These are phyloP conservation scores for Colletotrichum scovillei DNA, from an alignment of 2,329 filamentous ascomycete genomes.

Conservation along the genomic window DNA sequence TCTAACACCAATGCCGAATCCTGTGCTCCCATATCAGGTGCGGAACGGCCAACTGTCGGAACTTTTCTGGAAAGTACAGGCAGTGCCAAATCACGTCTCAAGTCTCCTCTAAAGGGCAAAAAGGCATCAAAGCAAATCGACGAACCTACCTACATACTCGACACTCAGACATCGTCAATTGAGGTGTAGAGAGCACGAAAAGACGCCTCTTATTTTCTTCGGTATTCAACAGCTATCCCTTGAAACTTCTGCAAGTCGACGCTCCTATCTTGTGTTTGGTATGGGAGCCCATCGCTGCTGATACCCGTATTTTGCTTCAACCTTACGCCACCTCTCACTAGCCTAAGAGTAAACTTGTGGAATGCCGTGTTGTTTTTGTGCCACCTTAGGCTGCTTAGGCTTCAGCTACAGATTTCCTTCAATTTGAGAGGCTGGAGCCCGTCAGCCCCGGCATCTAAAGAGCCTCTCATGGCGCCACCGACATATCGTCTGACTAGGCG, in stretches of 20 bases:
- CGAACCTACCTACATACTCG: not conserved
- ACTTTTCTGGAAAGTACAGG: not conserved
- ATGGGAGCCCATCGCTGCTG: not conserved
- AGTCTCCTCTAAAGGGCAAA: not conserved
- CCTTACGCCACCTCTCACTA: conserved; percentile 6
- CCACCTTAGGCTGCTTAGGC: not conserved
- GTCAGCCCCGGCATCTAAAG: not conserved
- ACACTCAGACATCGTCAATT: not conserved
- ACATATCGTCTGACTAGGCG: not conserved
- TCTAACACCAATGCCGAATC: not conserved
- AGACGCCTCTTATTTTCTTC: not conserved
- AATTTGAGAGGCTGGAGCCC: not conserved
- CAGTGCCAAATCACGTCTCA: not conserved
- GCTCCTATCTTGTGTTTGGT: not conserved
- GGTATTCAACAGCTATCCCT: not conserved
- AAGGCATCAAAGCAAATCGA: not conserved
- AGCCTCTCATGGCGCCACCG: too few species aligned
- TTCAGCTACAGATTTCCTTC: not conserved
- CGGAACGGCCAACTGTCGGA: not conserved
- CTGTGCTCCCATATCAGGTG: not conserved
- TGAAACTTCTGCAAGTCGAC: not conserved
- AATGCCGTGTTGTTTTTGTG: not conserved
- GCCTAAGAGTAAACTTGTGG: conserved; percentile 15
- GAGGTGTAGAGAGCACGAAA: not conserved
- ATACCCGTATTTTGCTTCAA: conserved; percentile 1